phyloP scores from a whole-genome alignment of 495 filamentous ascomycete genomes.

The Pseudomonodictys pantanalensis region DNA sequence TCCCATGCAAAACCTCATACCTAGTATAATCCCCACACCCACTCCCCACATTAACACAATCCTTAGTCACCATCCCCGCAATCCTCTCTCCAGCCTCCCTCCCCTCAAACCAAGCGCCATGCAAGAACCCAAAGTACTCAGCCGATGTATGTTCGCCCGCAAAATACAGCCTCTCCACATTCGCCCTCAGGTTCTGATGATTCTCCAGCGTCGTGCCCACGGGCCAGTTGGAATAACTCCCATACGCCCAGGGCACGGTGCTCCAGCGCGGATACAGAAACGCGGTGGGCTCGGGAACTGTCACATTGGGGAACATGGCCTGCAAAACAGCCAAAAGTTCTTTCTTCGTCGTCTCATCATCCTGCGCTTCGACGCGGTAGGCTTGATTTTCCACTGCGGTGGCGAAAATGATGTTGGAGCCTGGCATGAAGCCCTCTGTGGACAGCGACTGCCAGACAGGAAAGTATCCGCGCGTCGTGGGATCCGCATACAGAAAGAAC shows the following conservation, averaged over 20 bases:
- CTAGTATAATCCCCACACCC: constrained; percentile 30
- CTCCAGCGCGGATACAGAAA: constrained; percentile 74
- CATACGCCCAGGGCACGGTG: constrained; percentile 61
- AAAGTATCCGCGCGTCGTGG: constrained; percentile 62
- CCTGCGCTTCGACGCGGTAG: constrained; percentile 64
- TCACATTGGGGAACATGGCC: constrained; percentile 60
- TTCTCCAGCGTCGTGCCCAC: constrained; percentile 61
- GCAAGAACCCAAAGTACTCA: constrained; percentile 70
- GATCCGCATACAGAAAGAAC: constrained; percentile 69
- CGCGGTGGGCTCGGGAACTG: constrained; percentile 63
- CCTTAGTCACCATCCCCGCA: constrained; percentile 43
- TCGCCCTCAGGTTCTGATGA: constrained; percentile 73
- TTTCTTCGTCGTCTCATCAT: constrained; percentile 57
- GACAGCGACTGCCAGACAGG: constrained; percentile 69
- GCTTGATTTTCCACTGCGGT: constrained; percentile 62
- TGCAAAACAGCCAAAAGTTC: constrained; percentile 62
- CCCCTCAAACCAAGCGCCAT: constrained; percentile 65
- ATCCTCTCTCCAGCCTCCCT: constrained; percentile 52
- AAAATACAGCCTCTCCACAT: constrained; percentile 63
- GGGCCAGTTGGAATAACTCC: constrained; percentile 75
- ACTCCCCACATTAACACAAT: constrained; percentile 23
- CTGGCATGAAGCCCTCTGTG: constrained; percentile 57
- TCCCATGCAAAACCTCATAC: constrained; percentile 35
- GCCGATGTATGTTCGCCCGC: constrained; percentile 70
- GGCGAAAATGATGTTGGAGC: constrained; percentile 65